phyloP scores from a whole-genome alignment of 1,284 basidiomycete species.

The Melampsora americana region DNA sequence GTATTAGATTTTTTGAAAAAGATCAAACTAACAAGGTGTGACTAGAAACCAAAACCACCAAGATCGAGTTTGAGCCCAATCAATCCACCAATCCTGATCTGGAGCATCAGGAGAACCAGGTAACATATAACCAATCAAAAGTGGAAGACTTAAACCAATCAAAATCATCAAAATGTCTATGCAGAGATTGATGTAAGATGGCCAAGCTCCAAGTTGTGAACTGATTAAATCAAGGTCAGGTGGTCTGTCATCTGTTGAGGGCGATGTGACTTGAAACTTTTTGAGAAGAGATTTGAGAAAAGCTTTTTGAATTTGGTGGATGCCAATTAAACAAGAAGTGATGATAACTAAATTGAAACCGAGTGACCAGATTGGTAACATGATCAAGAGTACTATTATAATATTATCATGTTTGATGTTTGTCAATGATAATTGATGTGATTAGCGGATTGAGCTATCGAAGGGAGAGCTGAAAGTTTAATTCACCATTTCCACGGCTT shows the following conservation, averaged over 20 bases:
- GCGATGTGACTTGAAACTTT: neutral
- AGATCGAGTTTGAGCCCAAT: constrained; percentile 19
- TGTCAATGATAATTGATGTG: neutral
- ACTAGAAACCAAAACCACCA: constrained; percentile 41
- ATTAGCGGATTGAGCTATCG: neutral
- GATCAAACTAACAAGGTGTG: constrained; percentile 10
- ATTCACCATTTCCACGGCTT: constrained; percentile 25
- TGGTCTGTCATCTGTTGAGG: neutral
- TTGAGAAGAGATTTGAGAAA: constrained; percentile 12
- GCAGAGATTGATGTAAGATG: neutral
- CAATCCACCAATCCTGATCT: constrained; percentile 38
- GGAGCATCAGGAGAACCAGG: constrained; percentile 22
- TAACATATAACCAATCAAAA: constrained; percentile 29
- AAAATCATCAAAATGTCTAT: constrained; percentile 18
- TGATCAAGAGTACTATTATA: constrained; percentile 13
- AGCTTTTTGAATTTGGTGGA: constrained; percentile 3
- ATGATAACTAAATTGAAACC: constrained; percentile 29
- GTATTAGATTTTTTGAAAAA: neutral
- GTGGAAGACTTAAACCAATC: neutral
- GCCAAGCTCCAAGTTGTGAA: neutral
- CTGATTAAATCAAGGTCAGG: neutral
- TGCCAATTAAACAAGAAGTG: constrained; percentile 17
- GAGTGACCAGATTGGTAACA: constrained; percentile 32
- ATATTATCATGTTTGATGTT: neutral
- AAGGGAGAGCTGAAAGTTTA: neutral